Percentiles rank a stretch among this genome's conserved stretches.
Conservation (phyloP, 2,329 filamentous ascomycete species). For the Metarhizium robertsii region DNA sequence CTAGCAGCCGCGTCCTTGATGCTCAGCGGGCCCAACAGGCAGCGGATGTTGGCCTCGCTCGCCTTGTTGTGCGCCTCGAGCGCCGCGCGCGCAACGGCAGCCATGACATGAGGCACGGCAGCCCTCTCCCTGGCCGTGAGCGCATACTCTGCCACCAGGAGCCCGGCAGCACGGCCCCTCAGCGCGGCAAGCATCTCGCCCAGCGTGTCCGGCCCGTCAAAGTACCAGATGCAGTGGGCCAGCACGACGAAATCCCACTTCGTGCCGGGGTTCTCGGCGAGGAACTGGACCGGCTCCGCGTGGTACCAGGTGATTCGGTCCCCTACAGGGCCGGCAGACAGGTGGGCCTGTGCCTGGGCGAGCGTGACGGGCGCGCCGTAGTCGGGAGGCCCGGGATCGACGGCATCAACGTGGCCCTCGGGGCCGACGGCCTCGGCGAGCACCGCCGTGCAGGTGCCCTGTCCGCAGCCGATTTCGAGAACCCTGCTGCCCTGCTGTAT, state of each 20-base stretch:
- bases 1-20: conserved; percentile 26
- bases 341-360: conserved; percentile 35
- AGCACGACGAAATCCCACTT: conserved; percentile 38
- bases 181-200: conserved; percentile 13
- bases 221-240: conserved; percentile 45
- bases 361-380: conserved; percentile 43
- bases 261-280: conserved; percentile 14
- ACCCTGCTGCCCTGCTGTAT: conserved; percentile 30
- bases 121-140: conserved; percentile 25
- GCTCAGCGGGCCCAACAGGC: conserved; percentile 29
- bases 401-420: conserved; percentile 35
- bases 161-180: conserved; percentile 9
- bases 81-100: conserved; percentile 33
- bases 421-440: conserved; percentile 38
- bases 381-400: conserved; percentile 40
- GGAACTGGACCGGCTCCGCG: conserved; percentile 24
- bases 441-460: conserved; percentile 46
- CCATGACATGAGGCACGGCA: conserved; percentile 39
- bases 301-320: conserved; percentile 33
- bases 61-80: conserved; percentile 31
- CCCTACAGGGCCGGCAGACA: conserved; percentile 31
- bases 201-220: conserved; percentile 26
- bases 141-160: conserved; percentile 19
- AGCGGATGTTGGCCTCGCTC: conserved; percentile 37
- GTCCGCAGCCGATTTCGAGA: conserved; percentile 51